Evolutionary conservation across 176 grass and related monocot genomes (phyloP), one percentile per base, ranked within the genome.

Genomic region (Triticum turgidum): DNA sequence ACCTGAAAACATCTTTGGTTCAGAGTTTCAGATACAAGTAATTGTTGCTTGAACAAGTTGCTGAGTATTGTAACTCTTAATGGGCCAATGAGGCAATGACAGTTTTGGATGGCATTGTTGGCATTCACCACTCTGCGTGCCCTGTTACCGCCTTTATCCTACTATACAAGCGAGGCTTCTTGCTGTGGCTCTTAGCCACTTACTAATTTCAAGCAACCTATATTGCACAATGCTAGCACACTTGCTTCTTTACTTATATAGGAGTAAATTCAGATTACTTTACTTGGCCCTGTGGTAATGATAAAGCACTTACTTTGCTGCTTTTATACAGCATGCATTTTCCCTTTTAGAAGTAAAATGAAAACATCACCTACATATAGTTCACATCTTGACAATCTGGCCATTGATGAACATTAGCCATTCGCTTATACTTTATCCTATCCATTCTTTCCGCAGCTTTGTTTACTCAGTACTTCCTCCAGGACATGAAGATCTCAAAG

Each of bases 381-480:
- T 47, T 64, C 82, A 47, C 58, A 64, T 47, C 10, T 32, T 84
- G 22, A 11, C 25, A 64, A 65, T 65, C 62, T 65, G 27, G 59
- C 42, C 71, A 64, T 64, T 84, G 7, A n/a, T 84, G 15, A 51
- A 65, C n/a, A 70, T 71, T 18, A 84, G 22, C 76, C 74, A 76
- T 85, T 56, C 69, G 29, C 80, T 91, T 74, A 87, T 44, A 24
- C 80, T 76, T 87, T 81, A 35, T 83, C 82, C 32, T 92, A 11
- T 78, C 45, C 80, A 87, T 91, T 73, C 70, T 88, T 85, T 61
- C 33, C 84, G 32, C 76, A 99, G 97, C 89, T 99, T 90, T 91
- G 33, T 99, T 82, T 94, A 91, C 80, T 91, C 94, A 58, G 42
- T 99, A 87, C 84, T 99, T 91, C 94, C 97, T 42, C 90, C 89